Evolutionary conservation across 169 alveolate genomes (phyloP), one percentile per base, ranked within the genome.

Genomic region (Plasmodium relictum): DNA sequence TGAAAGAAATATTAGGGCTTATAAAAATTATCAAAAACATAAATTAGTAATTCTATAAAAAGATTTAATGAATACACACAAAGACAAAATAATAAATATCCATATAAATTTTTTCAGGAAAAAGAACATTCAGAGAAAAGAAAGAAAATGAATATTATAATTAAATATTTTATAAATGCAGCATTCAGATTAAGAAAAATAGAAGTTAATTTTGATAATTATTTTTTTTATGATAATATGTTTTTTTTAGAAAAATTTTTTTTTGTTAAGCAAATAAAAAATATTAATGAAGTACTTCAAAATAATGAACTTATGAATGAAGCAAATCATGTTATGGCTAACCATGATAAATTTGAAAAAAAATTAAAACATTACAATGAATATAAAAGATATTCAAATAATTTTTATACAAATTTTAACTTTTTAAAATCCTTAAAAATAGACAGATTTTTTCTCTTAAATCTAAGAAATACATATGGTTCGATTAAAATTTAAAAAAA

Each of bases 231-330:
- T 45, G 58, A 66, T 6, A 54, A 69, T 9, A 22, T 83, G 48
- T 68, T 39, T 59, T 66, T 48, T 71, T 83, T 83, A 71, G 66
- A 83, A 62, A 83, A 58, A 16, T 16, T 16, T 0, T 68, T 83
- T 52, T 83, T 83, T 26, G 18, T 66, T 56, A 69, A 68, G n/a
- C 50, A 83, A 56, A 68, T 83, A 68, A 69, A 83, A 68, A 48
- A 68, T n/a, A 83, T 83, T 20, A 69, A 71, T 56, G 80, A 68
- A 22, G 20, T 68, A 39, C 41, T 37, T 45, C 85, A 83, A 10
- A 69, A 45, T 16, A 54, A 68, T 59, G n/a, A 16, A 5, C 73
- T 37, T 71, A 31, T 44, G 63, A 83, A 83, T 26, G 63, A 68
- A 52, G 45, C 70, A 42, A 68, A 56, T 41, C 18, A 54, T 26